A percentile compares a stretch with the other conserved stretches of the same genome.
phyloP scores from a whole-genome alignment of 805 yeast genomes.

The Metschnikowia koreensis region DNA sequence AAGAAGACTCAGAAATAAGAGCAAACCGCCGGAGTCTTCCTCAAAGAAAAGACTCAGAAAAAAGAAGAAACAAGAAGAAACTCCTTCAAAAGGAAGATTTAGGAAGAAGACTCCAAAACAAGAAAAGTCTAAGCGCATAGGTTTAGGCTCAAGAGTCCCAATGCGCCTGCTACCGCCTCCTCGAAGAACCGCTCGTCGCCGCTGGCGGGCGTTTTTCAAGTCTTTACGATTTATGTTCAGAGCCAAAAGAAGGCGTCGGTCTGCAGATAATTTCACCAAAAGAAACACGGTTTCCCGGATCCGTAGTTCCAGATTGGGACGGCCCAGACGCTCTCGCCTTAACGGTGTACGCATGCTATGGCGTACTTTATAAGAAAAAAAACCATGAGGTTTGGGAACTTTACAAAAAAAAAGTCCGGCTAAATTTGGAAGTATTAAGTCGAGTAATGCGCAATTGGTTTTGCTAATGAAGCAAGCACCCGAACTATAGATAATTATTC shows the following conservation, averaged over 20 bases:
- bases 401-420: too few relatives aligned
- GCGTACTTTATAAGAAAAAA: background rate
- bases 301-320: constrained; percentile 8
- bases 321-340: constrained; percentile 8
- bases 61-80: too few relatives aligned
- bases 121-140: too few relatives aligned
- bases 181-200: background rate
- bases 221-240: constrained; percentile 2
- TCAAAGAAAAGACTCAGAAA: too few relatives aligned
- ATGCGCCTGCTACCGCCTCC: background rate
- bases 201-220: constrained; percentile 14
- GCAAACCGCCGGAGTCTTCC: too few relatives aligned
- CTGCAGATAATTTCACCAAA: background rate
- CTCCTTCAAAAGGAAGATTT: too few relatives aligned
- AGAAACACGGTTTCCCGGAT: constrained; percentile 12
- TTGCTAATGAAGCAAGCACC: too few relatives aligned
- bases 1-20: too few relatives aligned
- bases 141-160: background rate
- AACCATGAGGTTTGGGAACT: background rate
- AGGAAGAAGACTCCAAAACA: too few relatives aligned
- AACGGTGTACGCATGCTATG: constrained; percentile 12
- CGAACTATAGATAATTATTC: too few relatives aligned
- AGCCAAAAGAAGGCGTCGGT: background rate
- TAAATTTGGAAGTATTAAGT: too few relatives aligned
- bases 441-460: too few relatives aligned